phyloP scores from a whole-genome alignment of 2,329 filamentous ascomycete species.

The Whalleya microplaca region DNA sequence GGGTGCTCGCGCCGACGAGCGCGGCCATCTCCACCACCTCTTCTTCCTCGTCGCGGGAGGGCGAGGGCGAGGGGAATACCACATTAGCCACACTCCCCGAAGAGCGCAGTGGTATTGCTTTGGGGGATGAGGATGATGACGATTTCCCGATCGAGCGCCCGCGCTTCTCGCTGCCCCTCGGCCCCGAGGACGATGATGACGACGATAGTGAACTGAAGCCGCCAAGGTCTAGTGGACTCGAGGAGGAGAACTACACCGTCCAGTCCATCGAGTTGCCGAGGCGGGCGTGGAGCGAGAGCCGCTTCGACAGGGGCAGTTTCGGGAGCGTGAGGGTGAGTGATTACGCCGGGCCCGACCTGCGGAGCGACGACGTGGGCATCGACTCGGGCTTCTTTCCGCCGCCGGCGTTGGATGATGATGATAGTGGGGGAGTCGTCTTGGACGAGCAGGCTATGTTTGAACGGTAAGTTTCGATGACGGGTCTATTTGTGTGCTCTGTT shows the following conservation, averaged over 20 bases:
- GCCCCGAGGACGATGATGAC: slow-evolving; percentile 52
- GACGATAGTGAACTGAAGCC: slow-evolving; percentile 53
- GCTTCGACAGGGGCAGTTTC: slow-evolving; percentile 52
- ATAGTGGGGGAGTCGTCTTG: slow-evolving; percentile 41
- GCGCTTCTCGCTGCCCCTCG: slow-evolving; percentile 58
- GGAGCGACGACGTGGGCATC: slow-evolving; percentile 47
- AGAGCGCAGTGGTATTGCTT: slow-evolving; percentile 55
- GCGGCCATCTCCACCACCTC: slow-evolving; percentile 47
- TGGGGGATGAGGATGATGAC: slow-evolving; percentile 53
- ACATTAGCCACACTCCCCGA: slow-evolving; percentile 33
- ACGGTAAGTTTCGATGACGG: slow-evolving; percentile 38
- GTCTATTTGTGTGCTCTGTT: background rate
- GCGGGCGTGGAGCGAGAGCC: slow-evolving; percentile 52
- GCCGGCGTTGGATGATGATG: slow-evolving; percentile 44
- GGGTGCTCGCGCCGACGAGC: slow-evolving; percentile 54
- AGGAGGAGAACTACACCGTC: slow-evolving; percentile 62
- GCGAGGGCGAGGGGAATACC: slow-evolving; percentile 23
- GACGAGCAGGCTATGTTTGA: slow-evolving; percentile 49
- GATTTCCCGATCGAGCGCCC: slow-evolving; percentile 55
- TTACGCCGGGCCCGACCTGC: slow-evolving; percentile 40
- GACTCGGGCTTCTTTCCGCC: slow-evolving; percentile 59
- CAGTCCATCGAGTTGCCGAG: slow-evolving; percentile 64
- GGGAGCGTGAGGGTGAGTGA: slow-evolving; percentile 60
- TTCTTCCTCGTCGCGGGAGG: slow-evolving; percentile 46
- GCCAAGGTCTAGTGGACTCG: slow-evolving; percentile 57